Percentiles rank a stretch among this genome's conserved stretches.
Conservation (phyloP, 2,329 filamentous ascomycete genomes). For the Aspergillus amoenus region DNA sequence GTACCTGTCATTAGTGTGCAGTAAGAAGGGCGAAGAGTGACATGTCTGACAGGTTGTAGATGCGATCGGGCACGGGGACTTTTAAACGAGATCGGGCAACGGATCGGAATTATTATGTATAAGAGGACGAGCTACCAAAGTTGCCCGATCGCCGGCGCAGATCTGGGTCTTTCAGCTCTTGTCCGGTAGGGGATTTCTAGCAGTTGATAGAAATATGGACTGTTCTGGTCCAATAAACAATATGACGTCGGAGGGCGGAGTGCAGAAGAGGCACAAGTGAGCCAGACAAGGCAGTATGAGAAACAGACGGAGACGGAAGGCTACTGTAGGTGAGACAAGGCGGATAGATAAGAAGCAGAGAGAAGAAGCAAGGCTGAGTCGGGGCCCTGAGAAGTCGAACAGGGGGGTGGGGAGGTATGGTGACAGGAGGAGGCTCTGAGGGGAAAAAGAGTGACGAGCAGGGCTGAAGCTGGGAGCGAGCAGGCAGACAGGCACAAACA, state of each 20-base stretch:
- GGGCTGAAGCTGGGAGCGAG: conserved; percentile 1
- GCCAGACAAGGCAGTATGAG: not conserved
- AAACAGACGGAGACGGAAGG: not conserved
- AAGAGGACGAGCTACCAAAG: not conserved
- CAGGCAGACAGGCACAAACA: not conserved
- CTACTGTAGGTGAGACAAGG: conserved; percentile 1
- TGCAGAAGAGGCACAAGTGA: not conserved
- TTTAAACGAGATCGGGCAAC: conserved; percentile 1
- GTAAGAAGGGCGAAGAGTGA: not conserved
- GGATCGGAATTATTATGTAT: not conserved
- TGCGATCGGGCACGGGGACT: not conserved
- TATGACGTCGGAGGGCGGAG: conserved; percentile 2
- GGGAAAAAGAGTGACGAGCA: not conserved
- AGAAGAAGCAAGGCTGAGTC: not conserved
- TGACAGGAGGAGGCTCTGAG: conserved; percentile 9
- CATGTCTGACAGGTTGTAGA: not conserved
- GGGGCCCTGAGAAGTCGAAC: not conserved
- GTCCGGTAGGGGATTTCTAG: not conserved
- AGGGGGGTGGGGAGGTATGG: not conserved
- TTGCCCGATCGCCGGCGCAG: conserved; percentile 3
- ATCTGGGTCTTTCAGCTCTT: not conserved
- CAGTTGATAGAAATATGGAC: not conserved
- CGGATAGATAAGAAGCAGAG: not conserved
- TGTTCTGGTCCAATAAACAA: not conserved
- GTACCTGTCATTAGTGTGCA: not conserved